Evolutionary conservation across 2,329 filamentous ascomycete species (phyloP).

Genomic region (Orbilia quercus): DNA sequence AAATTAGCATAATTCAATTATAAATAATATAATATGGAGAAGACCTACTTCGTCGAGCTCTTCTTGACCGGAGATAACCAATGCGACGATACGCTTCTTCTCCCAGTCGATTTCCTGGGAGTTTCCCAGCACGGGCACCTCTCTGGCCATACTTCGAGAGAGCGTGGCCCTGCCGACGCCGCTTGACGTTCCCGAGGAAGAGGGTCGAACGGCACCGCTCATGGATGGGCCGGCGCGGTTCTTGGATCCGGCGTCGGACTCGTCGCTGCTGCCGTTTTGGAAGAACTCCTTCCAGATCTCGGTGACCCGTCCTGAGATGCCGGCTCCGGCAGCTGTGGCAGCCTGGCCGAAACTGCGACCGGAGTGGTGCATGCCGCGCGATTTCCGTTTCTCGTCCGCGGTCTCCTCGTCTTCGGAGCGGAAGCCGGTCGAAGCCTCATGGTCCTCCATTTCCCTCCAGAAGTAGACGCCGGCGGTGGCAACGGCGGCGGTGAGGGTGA

Average conservation of each 20-base stretch:
- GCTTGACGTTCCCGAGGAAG: constrained; percentile 43
- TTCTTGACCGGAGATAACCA: constrained; percentile 49
- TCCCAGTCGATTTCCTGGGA: constrained; percentile 55
- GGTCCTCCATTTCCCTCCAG: constrained; percentile 55
- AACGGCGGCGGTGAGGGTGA: constrained; percentile 53
- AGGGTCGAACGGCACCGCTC: constrained; percentile 38
- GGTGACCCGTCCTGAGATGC: constrained; percentile 37
- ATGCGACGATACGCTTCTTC: constrained; percentile 50
- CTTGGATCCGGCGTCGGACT: constrained; percentile 35
- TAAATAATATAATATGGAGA: constrained; percentile 5
- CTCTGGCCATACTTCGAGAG: constrained; percentile 29
- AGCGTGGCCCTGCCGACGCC: constrained; percentile 25
- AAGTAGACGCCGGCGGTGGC: constrained; percentile 56
- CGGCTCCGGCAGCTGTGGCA: constrained; percentile 27
- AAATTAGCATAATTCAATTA: constrained; percentile 23
- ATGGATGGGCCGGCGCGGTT: constrained; percentile 41
- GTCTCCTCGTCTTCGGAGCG: constrained; percentile 56
- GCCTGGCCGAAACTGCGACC: constrained; percentile 41
- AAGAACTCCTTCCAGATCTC: constrained; percentile 56
- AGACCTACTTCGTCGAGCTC: constrained; percentile 47
- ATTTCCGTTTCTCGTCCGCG: constrained; percentile 47
- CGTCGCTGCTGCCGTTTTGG: constrained; percentile 45
- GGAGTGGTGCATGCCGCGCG: constrained; percentile 38
- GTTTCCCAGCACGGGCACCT: constrained; percentile 44
- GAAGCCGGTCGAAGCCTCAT: constrained; percentile 52